A percentile compares a stretch with the other conserved stretches of the same genome.
Conservation (phyloP, 495 filamentous ascomycete genomes). For the Penicillium dipodomyicola region DNA sequence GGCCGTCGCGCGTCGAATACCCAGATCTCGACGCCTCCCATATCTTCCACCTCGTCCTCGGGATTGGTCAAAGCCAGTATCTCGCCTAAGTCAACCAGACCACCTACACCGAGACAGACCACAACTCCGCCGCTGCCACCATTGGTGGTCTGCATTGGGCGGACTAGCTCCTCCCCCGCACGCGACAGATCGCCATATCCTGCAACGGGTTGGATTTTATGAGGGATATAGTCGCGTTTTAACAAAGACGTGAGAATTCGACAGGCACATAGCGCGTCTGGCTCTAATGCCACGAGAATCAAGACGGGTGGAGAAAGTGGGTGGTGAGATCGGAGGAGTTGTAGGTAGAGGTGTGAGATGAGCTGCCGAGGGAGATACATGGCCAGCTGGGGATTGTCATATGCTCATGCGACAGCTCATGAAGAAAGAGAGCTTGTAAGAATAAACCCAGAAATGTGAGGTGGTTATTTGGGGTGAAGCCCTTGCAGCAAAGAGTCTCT, state of each 20-base stretch:
- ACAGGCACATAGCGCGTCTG: conserved; percentile 92
- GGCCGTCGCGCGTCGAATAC: conserved; percentile 85
- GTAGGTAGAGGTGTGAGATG: conserved; percentile 84
- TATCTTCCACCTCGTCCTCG: conserved; percentile 56
- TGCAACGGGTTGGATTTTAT: conserved; percentile 92
- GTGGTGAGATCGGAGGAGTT: conserved; percentile 77
- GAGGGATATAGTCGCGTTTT: conserved; percentile 95
- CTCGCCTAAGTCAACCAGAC: conserved; percentile 77
- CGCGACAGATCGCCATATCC: conserved; percentile 88
- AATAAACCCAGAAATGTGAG: conserved; percentile 5
- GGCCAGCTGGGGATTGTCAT: conserved; percentile 26
- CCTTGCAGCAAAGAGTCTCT: conserved; percentile 13
- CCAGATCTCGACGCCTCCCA: conserved; percentile 86
- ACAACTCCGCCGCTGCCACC: conserved; percentile 84
- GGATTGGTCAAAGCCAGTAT: conserved; percentile 62
- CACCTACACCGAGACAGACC: conserved; percentile 88
- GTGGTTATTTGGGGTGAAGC: conserved; percentile 10
- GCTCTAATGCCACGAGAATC: conserved; percentile 90
- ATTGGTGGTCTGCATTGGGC: conserved; percentile 74
- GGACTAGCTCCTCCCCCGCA: conserved; percentile 70
- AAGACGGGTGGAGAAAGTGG: conserved; percentile 83
- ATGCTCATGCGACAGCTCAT: conserved; percentile 24
- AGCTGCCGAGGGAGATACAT: conserved; percentile 96
- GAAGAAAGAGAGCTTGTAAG: conserved; percentile 17
- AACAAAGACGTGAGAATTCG: conserved; percentile 87